These are phyloP conservation scores for Hygrocybe coccinea DNA, from an alignment of 768 basidiomycete species.

Conservation along the genomic window DNA sequence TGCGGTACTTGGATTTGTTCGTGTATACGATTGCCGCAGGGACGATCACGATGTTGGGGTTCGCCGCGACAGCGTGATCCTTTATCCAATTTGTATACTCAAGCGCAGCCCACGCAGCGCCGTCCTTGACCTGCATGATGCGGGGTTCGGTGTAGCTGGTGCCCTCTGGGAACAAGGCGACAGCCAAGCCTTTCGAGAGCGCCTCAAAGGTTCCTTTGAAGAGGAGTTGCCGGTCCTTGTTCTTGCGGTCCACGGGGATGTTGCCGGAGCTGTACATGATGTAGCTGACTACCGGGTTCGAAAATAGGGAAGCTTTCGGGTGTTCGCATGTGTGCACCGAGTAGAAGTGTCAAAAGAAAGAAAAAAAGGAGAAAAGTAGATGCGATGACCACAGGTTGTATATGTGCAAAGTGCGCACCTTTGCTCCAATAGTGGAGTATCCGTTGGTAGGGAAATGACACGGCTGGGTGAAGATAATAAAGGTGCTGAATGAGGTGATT, in stretches of 20 bases:
- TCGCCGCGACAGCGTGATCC: constrained; percentile 46
- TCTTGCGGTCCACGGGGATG: constrained; percentile 94
- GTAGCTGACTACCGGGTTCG: constrained; percentile 65
- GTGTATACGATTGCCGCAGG: constrained; percentile 91
- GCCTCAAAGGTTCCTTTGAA: constrained; percentile 89
- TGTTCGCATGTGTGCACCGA: no score
- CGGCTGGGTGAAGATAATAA: constrained; percentile 44
- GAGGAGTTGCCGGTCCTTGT: constrained; percentile 82
- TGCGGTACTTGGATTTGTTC: constrained; percentile 93
- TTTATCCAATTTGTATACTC: constrained; percentile 82
- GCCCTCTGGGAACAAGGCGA: constrained; percentile 93
- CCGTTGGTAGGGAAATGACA: constrained; percentile 74
- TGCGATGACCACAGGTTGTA: no score
- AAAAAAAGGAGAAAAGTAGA: not conserved
- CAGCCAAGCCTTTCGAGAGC: constrained; percentile 69
- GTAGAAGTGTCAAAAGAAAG: not conserved
- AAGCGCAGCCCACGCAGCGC: constrained; percentile 89
- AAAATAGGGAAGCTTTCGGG: constrained; percentile 69
- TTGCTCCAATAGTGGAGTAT: constrained; percentile 94
- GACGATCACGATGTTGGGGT: constrained; percentile 56
- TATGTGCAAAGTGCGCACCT: constrained; percentile 52
- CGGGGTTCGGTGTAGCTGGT: constrained; percentile 90
- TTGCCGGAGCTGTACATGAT: constrained; percentile 89
- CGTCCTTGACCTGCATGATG: constrained; percentile 91
- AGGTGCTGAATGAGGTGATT: not conserved